Evolutionary conservation across 2,329 filamentous ascomycete genomes (phyloP).

Genomic region (Fusarium sp.): DNA sequence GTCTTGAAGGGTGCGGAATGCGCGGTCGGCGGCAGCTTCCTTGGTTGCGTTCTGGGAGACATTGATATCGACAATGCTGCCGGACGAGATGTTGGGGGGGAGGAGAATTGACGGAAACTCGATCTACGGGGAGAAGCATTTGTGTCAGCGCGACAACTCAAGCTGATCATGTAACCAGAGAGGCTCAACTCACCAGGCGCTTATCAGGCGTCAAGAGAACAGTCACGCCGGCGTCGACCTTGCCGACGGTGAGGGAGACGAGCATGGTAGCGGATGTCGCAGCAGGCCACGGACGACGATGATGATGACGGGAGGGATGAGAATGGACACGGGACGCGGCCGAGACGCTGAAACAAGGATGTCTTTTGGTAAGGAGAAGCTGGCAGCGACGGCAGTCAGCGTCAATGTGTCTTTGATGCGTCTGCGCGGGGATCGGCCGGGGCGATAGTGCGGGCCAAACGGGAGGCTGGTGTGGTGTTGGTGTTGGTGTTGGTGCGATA

Average conservation of each 20-base stretch:
- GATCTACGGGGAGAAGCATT: slow-evolving; percentile 73
- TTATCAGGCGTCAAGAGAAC: slow-evolving; percentile 98
- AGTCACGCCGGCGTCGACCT: slow-evolving; percentile 98
- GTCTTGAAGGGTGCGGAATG: slow-evolving; percentile 89
- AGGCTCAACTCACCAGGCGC: slow-evolving; percentile 79
- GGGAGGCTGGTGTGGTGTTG: slow-evolving; percentile 19
- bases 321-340: slow-evolving; percentile 9
- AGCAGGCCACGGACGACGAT: slow-evolving; percentile 25
- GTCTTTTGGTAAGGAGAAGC: slow-evolving; percentile 9
- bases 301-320: slow-evolving; percentile 12
- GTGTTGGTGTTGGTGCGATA: slow-evolving; percentile 25
- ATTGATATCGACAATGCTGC: slow-evolving; percentile 97
- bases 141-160: slow-evolving; percentile 37
- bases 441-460: neutral
- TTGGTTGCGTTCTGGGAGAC: slow-evolving; percentile 88
- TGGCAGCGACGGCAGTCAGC: neutral
- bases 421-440: neutral
- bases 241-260: slow-evolving; percentile 97
- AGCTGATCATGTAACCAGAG: neutral
- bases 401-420: neutral
- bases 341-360: slow-evolving; percentile 16
- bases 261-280: slow-evolving; percentile 75
- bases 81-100: slow-evolving; percentile 93
- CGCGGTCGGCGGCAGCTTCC: slow-evolving; percentile 80
- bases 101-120: slow-evolving; percentile 98